Evolutionary conservation across 352 stramenopile genomes (phyloP), one percentile per base, ranked within the genome.

Genomic region (Peronosclerospora sorghi): DNA sequence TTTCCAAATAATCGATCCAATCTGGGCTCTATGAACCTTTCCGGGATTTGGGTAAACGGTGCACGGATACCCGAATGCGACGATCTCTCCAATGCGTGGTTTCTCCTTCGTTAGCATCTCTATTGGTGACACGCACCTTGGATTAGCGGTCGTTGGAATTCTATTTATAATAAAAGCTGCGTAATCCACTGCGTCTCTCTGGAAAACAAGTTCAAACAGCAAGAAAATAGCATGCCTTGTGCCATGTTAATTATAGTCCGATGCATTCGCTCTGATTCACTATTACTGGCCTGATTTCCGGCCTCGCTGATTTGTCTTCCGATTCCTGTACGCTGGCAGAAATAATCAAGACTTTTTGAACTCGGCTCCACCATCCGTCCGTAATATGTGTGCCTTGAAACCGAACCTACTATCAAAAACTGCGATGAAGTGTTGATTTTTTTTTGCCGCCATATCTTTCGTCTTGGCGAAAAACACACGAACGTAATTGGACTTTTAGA

Each of bases 171-270:
- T 39, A 29, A 65, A 69, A 0, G 37, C 39, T 0, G 45, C 52
- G n/a, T 67, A 68, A 9, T 73, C 40, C 0, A 46, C 59, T 0
- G 58, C 54, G 7, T 67, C 44, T 0, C 51, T 42, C 45, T 52
- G 62, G 21, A 58, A 65, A 0, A 23, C 1, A 73, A 15, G 1
- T 54, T 40, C 0, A 69, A 17, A 0, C 55, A 38, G 9, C 45
- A 60, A 1, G 32, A n/a, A 44, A 9, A 73, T 1, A 73, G 27
- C 42, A 64, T 60, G 24, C 51, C 58, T 7, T 56, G 23, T 0
- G 51, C 36, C 41, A 68, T 57, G 34, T 68, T 61, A 36, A 64
- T 50, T 0, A 62, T 23, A 1, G 21, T 41, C 15, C 21, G n/a
- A 10, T 48, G 32, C 32, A 48, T 48, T 4, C 41, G 7, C 9